Conservation (phyloP, 2,329 filamentous ascomycete genomes). For the Metarhizium humberi region DNA sequence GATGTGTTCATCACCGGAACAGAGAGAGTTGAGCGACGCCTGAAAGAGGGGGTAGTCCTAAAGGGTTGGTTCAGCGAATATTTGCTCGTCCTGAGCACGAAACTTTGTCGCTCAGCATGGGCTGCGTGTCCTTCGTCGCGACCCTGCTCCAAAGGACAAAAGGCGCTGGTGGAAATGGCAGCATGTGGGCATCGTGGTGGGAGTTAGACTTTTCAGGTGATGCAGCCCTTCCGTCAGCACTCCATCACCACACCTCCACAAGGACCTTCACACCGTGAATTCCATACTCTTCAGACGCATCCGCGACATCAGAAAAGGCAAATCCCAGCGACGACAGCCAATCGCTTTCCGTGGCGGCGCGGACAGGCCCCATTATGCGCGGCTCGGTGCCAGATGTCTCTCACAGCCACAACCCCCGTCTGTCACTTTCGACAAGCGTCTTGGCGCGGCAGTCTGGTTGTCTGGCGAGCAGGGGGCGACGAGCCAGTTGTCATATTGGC, state of each 20-base stretch:
- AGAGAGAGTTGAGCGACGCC: too few relatives aligned
- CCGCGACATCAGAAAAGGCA: background rate
- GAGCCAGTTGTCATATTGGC: background rate
- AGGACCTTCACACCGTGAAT: too few relatives aligned
- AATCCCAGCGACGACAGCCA: background rate
- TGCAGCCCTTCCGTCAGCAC: background rate
- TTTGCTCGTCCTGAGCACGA: too few relatives aligned
- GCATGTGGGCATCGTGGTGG: background rate
- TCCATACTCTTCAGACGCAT: background rate
- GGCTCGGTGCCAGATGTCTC: background rate
- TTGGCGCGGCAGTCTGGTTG: background rate
- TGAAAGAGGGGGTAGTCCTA: too few relatives aligned
- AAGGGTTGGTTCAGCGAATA: too few relatives aligned
- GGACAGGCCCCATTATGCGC: background rate
- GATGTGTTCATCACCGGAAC: too few relatives aligned
- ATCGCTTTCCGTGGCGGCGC: background rate
- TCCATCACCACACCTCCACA: background rate
- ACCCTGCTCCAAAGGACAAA: background rate
- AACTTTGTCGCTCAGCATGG: too few relatives aligned
- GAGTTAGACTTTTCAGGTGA: slow-evolving; percentile 2
- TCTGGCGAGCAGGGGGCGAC: background rate
- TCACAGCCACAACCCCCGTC: background rate
- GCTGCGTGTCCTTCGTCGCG: background rate
- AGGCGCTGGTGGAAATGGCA: background rate
- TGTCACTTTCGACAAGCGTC: background rate